Percentiles rank a stretch among this genome's conserved stretches.
Evolutionary conservation across 2,329 filamentous ascomycete genomes (phyloP).

Genomic region (Exophiala alcalophila): DNA sequence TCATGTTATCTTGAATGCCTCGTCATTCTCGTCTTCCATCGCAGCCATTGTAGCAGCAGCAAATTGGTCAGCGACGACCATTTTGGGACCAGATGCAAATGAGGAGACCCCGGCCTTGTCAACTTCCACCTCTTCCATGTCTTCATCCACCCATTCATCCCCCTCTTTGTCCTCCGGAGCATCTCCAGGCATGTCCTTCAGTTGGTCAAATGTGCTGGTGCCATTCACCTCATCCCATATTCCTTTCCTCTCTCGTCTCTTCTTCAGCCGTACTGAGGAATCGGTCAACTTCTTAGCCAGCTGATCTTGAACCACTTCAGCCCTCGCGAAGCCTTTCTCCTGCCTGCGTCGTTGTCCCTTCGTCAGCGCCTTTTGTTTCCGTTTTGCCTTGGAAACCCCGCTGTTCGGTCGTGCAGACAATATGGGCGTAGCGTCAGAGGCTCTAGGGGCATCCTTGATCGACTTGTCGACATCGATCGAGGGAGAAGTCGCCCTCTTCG

Average conservation of each 20-base stretch:
- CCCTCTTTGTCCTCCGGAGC: slow-evolving; percentile 51
- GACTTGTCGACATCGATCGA: slow-evolving; percentile 53
- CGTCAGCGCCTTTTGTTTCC: slow-evolving; percentile 48
- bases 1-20: slow-evolving; percentile 47
- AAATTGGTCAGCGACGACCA: slow-evolving; percentile 35
- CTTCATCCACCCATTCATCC: slow-evolving; percentile 49
- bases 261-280: slow-evolving; percentile 49
- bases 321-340: slow-evolving; percentile 55
- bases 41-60: slow-evolving; percentile 12
- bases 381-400: slow-evolving; percentile 53
- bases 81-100: slow-evolving; percentile 22
- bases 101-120: slow-evolving; percentile 19
- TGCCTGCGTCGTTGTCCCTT: slow-evolving; percentile 54
- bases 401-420: slow-evolving; percentile 45
- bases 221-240: slow-evolving; percentile 45
- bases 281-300: slow-evolving; percentile 55
- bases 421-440: slow-evolving; percentile 36
- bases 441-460: slow-evolving; percentile 42
- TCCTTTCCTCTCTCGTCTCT: slow-evolving; percentile 46
- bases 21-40: slow-evolving; percentile 29
- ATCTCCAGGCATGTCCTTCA: slow-evolving; percentile 36
- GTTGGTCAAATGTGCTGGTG: slow-evolving; percentile 29
- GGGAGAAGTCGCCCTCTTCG: slow-evolving; percentile 56
- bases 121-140: slow-evolving; percentile 31
- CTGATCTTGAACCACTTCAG: slow-evolving; percentile 54